Base-by-base conservation (phyloP, 192 early-diverging fungal genomes). In the Backusella tuberculispora region DNA sequence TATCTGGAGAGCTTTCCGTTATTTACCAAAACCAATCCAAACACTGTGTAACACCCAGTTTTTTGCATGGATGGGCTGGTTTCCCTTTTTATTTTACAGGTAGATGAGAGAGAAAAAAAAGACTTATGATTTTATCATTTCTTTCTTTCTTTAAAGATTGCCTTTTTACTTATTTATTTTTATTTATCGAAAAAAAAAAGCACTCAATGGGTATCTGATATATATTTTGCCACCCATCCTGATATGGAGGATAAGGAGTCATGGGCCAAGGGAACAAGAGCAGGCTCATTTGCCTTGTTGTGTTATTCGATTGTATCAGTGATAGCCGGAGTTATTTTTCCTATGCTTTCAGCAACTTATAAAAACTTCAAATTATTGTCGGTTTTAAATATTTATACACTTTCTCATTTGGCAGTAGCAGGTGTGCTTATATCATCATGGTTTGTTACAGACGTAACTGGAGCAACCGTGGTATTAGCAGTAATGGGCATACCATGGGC, bases 21-120 rank as follows among this genome's bases (percentile, higher is more conserved):
- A 80, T 26, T 76, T 98, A 69, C 96, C 97, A 2, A 65, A 13
- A 4, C 85, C 91, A 8, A 85, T 97, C 26, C 92, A 92, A 64
- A 83, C 85, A 65, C 85, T 98, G 19, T 97, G 93, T 78, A 92
- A 92, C 69, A 88, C 95, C 13, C 96, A 99, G 77, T 93, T 99
- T 70, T 96, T 96, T 86, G 89, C 93, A 34, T 99, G 96, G 96
- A 90, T 97, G 79, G 96, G 93, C 10, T 96, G 96, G 94, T 99
- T 99, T 74, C 95, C 96, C 6, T 96, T 98, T 78, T 83, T 99
- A 8, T 98, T 98, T 75, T 99, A 97, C 80, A 87, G 89, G 89
- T 92, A 85, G 12, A 60, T 43, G 67, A 85, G 19, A 41, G 17
- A 17, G 67, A 85, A n/a, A 41, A 9, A 17, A 50, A 14, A 60